Conservation (phyloP, 345 rosid genomes). For the Cardamine resedifolia region DNA sequence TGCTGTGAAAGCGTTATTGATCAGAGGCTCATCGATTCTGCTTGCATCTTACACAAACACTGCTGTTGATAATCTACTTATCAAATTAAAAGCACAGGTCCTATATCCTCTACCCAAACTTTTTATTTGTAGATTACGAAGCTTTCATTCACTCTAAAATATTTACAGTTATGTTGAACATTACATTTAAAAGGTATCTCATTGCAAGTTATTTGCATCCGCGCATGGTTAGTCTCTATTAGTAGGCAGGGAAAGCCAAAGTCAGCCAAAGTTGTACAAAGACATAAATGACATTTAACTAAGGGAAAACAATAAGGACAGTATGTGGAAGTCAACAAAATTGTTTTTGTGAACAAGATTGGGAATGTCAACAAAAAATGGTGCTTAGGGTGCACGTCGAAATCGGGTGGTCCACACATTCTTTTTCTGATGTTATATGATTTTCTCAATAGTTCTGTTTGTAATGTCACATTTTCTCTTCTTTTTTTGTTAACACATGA, state of each 20-base stretch:
- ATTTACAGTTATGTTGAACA: too few species aligned
- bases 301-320: too few species aligned
- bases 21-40: slow-evolving; percentile 92
- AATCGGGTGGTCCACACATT: background rate
- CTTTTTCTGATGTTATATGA: background rate
- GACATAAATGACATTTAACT: too few species aligned
- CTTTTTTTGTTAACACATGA: background rate
- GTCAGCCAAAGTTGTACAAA: too few species aligned
- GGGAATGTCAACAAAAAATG: too few species aligned
- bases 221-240: too few species aligned
- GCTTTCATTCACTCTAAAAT: too few species aligned
- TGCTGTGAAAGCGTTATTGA: slow-evolving; percentile 93
- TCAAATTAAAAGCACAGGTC: slow-evolving; percentile 97
- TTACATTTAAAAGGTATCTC: too few species aligned
- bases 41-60: slow-evolving; percentile 98
- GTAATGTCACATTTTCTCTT: background rate
- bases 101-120: slow-evolving; percentile 32
- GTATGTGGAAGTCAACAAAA: too few species aligned
- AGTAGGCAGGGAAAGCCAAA: too few species aligned
- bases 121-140: slow-evolving; percentile 12
- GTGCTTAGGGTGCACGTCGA: slow-evolving; percentile 11
- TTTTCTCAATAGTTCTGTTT: background rate
- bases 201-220: too few species aligned
- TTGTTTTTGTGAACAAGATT: too few species aligned
- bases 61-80: slow-evolving; percentile 92